These are phyloP conservation scores for Ascoidea tarda DNA, from an alignment of 805 yeast species.

Conservation along the genomic window DNA sequence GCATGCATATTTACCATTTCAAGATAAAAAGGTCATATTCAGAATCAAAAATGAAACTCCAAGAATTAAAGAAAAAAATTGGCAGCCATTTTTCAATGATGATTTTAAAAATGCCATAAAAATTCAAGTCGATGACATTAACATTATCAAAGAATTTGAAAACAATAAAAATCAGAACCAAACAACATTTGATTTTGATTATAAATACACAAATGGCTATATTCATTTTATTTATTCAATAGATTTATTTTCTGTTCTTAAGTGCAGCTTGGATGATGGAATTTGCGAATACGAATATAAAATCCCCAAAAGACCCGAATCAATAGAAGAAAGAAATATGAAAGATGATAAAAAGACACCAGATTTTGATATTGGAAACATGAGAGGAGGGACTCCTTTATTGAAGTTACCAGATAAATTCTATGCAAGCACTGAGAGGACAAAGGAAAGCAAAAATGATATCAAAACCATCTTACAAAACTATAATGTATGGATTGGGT, in stretches of 20 bases:
- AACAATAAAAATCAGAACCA: too few species aligned
- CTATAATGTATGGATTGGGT: background rate
- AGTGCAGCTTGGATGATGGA: too few species aligned
- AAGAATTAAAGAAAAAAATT: background rate
- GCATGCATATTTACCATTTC: slow-evolving; percentile 1
- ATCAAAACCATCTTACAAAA: too few species aligned
- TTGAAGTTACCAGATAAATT: background rate
- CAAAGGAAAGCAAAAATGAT: background rate
- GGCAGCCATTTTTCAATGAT: slow-evolving; percentile 8
- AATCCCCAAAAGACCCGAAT: background rate
- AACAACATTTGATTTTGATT: too few species aligned
- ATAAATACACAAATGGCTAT: too few species aligned
- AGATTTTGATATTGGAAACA: background rate
- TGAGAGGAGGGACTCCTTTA: background rate
- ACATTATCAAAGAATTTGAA: slow-evolving; percentile 1
- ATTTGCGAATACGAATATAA: background rate
- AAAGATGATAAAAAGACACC: background rate
- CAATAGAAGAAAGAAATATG: background rate
- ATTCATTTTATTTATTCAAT: too few species aligned
- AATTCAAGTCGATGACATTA: background rate
- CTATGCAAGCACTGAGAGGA: background rate
- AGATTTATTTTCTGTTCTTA: too few species aligned
- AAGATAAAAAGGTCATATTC: slow-evolving; percentile 1
- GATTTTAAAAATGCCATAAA: background rate
- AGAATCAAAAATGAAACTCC: background rate